Evolutionary conservation across 2,329 filamentous ascomycete genomes (phyloP), one percentile per base, ranked within the genome.

Genomic region (Ophioceras dolichostomum): DNA sequence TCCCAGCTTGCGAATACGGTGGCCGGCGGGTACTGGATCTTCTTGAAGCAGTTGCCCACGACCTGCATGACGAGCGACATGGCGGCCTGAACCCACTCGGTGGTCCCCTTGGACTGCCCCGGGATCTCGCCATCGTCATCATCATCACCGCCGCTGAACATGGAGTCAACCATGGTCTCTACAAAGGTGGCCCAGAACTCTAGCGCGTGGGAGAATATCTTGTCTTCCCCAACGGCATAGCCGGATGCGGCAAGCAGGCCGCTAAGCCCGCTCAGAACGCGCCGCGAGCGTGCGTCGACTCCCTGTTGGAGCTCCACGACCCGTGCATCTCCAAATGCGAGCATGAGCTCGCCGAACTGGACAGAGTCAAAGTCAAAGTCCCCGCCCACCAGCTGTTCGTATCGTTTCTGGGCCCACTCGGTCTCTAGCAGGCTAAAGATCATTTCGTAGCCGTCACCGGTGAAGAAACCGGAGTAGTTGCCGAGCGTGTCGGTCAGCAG

Each of bases 151-250:
- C 22, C 22, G 22, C 22, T 12, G 22, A 67, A 73, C 32, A 70
- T 59, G 9, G 59, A 64, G 51, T 76, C 81, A 41, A 67, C 72
- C 62, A 77, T 66, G 10, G 73, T 72, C 56, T 87, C 83, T 5
- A 83, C 73, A 51, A 79, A 86, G 1, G 74, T 78, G 14, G 74
- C 79, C 84, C 85, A 91, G 52, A 91, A 89, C 48, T 91, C 83
- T 12, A 89, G 67, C 1, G 79, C 74, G 2, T 76, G 73, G 1
- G 83, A 72, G 39, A 85, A 87, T 10, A 87, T 74, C 44, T 75
- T 77, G 48, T 91, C 82, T 39, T 89, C 83, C 4, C 71, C 71
- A 2, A 79, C 76, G 1, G 81, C 73, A 47, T 75, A 70, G 2
- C 83, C 83, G 10, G 75, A 64, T 10, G 76, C 71, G 16, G 68